Base-by-base conservation (phyloP, 192 early-diverging fungal genomes). In the Globomyces pollinis-pini region DNA sequence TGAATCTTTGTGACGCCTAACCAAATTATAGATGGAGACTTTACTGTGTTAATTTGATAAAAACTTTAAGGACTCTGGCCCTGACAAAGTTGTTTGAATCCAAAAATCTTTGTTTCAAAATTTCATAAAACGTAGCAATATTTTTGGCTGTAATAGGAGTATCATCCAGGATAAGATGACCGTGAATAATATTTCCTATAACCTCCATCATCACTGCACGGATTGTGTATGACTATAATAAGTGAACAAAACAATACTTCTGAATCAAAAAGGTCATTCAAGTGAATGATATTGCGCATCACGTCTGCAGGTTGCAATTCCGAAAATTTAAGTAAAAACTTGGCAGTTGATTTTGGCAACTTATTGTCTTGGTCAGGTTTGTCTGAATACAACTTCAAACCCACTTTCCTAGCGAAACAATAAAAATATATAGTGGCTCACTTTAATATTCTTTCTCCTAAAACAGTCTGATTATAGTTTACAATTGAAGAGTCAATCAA, bases 81-180 rank as follows among this genome's bases (percentile, higher is more conserved):
- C 97, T 85, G 1, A 87, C 84, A 68, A 84, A 86, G n/a, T 83
- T 82, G 59, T 84, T 90, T n/a, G 74, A 72, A 66, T 99, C 97
- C 61, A 88, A 81, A 72, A 93, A 91, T 9, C 95, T 80, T 65
- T 98, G 91, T 59, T 91, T 81, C 45, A 99, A 63, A 55, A 93
- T 81, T 62, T 95, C 91, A 70, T 91, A 96, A 61, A 90, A 94
- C 35, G 84, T 79, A 44, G 84, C 79, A 47, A 98, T 76, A 66
- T 89, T 67, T 29, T 78, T 74, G 16, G 78, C 85, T 2, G 84
- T 79, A 0, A 78, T 83, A 53, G 91, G 81, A 31, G 88, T 85
- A 23, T 67, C 63, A 26, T 86, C 84, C 26, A 80, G 79, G 41
- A 76, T 71, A 3, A 91, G 76, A 30, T 89, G 62, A 38, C 86